phyloP scores from a whole-genome alignment of 1,139 yeast genomes.

The Suhomyces bokatorum region DNA sequence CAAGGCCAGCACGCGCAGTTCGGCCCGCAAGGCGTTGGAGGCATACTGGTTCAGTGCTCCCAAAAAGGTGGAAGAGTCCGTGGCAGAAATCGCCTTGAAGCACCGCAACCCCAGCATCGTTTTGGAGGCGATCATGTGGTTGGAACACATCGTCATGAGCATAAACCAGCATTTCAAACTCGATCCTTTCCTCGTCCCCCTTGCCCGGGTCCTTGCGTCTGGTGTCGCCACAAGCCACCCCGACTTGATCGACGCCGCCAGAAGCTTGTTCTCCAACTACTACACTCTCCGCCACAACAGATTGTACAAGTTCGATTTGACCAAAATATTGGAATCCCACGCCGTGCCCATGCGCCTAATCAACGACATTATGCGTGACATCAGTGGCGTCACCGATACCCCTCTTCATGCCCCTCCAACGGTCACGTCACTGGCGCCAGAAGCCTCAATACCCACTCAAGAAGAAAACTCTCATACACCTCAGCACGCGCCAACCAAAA shows the following conservation, averaged over 20 bases:
- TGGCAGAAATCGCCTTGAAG: conserved; percentile 54
- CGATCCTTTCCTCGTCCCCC: conserved; percentile 27
- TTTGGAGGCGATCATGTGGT: conserved; percentile 42
- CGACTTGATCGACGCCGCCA: conserved; percentile 19
- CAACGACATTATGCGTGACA: conserved; percentile 29
- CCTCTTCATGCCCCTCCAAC: neutral
- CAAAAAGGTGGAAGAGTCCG: conserved; percentile 48
- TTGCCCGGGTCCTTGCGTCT: conserved; percentile 21
- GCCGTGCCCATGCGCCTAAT: conserved; percentile 33
- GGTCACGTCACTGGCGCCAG: too few species aligned
- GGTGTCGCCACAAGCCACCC: neutral
- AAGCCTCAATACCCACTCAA: too few species aligned
- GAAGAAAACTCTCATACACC: too few species aligned
- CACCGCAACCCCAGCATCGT: conserved; percentile 43
- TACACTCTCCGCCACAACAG: conserved; percentile 31
- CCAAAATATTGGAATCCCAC: conserved; percentile 45
- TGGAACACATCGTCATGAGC: conserved; percentile 31
- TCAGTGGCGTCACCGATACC: conserved; percentile 20
- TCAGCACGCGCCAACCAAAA: too few species aligned
- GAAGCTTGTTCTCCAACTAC: conserved; percentile 27
- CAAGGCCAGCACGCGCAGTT: conserved; percentile 41
- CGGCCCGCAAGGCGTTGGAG: conserved; percentile 59
- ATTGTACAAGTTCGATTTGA: conserved; percentile 45
- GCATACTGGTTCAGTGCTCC: conserved; percentile 71
- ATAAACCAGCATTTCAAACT: conserved; percentile 38